Conservation (phyloP, 129 eudicot genomes). For the Ambrosia trifida region DNA sequence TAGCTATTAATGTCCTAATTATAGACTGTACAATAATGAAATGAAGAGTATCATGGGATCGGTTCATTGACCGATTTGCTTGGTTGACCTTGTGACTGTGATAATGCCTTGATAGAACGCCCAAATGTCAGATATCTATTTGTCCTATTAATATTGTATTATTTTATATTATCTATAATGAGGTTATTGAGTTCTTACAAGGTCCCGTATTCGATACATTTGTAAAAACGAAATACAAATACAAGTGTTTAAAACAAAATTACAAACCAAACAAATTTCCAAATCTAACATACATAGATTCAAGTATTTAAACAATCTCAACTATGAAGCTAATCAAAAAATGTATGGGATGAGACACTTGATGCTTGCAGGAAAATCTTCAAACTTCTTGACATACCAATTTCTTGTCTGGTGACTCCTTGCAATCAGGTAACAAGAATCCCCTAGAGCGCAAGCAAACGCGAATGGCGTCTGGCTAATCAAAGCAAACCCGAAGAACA, state of each 20-base stretch:
- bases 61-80: too few relatives aligned
- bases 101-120: too few relatives aligned
- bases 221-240: not conserved
- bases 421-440: slow-evolving; percentile 42
- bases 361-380: slow-evolving; percentile 47
- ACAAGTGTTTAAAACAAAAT: not conserved
- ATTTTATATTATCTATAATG: too few relatives aligned
- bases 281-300: not conserved
- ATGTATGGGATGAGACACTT: slow-evolving; percentile 53
- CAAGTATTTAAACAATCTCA: not conserved
- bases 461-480: slow-evolving; percentile 53
- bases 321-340: slow-evolving; percentile 25
- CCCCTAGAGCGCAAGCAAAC: slow-evolving; percentile 36
- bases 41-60: too few relatives aligned
- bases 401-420: slow-evolving; percentile 66
- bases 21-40: too few relatives aligned
- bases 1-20: too few relatives aligned
- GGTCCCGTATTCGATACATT: too few relatives aligned
- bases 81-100: too few relatives aligned
- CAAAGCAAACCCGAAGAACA: slow-evolving; percentile 42
- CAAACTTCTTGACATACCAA: slow-evolving; percentile 66
- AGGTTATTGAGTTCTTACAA: too few relatives aligned
- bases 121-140: too few relatives aligned
- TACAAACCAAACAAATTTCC: not conserved
- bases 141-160: too few relatives aligned